Evolutionary conservation across 2,329 filamentous ascomycete genomes (phyloP), one percentile per base, ranked within the genome.

Genomic region (Fonsecaea nubica): DNA sequence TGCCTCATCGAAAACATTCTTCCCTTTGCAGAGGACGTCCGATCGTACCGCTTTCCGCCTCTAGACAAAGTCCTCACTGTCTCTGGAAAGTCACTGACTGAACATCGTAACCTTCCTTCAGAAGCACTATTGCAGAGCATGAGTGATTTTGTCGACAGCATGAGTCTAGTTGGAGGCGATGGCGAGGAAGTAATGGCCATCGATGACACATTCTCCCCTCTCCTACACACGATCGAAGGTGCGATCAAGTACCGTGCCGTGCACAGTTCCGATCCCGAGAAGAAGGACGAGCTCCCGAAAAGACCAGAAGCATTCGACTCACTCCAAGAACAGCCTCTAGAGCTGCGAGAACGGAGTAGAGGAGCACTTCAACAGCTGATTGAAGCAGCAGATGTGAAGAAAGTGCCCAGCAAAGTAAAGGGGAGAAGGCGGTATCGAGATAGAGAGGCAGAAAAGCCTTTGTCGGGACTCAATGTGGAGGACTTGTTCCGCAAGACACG

Each of bases 1-100:
- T 94, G 92, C 72, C 83, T 99, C 1, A 89, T 97, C 69, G 95
- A 99, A 75, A 86, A 96, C 0, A 92, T 95, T 40, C 83, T 98
- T 5, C 95, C 95, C 0, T 99, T 97, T 74, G 90, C 92, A 2
- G 95, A 99, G 80, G 95, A 99, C 75, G 84, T 97, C 56, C 87
- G 95, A 40, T 85, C 85, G n/a, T 98, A 97, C 77, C 90, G 89
- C 65, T 99, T 99, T 72, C 93, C 95, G 5, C 92, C 94, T 0
- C 81, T 99, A 10, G 93, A 97, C 76, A 90, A 87, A 68, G 90
- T 98, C 33, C 81, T 97, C 66, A 97, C 93, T 0, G 85, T 96
- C n/a, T 92, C 89, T 10, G 94, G 94, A 0, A 91, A 92, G 70
- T 85, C 86, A 8, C 81, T 97, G 57, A 91, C 87, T 10, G 89